Conservation (phyloP, 495 filamentous ascomycete genomes). For the Haplographium delicatum region DNA sequence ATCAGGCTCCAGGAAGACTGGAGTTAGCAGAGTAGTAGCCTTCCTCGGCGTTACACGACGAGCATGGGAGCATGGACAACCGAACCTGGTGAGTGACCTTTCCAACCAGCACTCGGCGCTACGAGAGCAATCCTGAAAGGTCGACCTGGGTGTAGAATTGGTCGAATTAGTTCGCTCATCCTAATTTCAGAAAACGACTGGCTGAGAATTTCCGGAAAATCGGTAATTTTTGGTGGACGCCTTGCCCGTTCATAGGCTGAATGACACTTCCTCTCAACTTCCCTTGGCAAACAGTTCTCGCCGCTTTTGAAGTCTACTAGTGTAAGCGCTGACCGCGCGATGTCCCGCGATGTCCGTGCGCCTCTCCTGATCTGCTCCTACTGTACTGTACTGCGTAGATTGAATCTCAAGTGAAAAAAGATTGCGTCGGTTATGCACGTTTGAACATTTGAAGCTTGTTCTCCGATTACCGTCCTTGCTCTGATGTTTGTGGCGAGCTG, state of each 20-base stretch:
- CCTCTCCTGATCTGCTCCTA: background rate
- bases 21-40: no score
- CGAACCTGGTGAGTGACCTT: no score
- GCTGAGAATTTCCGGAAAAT: conserved; percentile 21
- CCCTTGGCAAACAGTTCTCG: conserved; percentile 9
- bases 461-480: background rate
- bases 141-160: conserved; percentile 12
- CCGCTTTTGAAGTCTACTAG: conserved; percentile 12
- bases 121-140: conserved; percentile 19
- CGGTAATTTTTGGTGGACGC: conserved; percentile 8
- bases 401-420: background rate
- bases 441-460: conserved; percentile 1
- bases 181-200: conserved; percentile 21
- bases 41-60: no score
- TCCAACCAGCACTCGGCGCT: conserved; percentile 17
- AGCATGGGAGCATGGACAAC: no score
- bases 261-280: conserved; percentile 5
- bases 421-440: conserved; percentile 18
- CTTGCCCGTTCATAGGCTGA: conserved; percentile 17
- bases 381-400: conserved; percentile 1
- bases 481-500: background rate
- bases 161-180: conserved; percentile 14
- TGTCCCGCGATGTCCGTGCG: conserved; percentile 11
- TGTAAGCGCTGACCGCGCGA: conserved; percentile 18
- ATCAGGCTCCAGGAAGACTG: no score